A percentile compares a stretch with the other conserved stretches of the same genome.
Evolutionary conservation across 805 yeast species (phyloP).

Genomic region (Starmerella vitae): DNA sequence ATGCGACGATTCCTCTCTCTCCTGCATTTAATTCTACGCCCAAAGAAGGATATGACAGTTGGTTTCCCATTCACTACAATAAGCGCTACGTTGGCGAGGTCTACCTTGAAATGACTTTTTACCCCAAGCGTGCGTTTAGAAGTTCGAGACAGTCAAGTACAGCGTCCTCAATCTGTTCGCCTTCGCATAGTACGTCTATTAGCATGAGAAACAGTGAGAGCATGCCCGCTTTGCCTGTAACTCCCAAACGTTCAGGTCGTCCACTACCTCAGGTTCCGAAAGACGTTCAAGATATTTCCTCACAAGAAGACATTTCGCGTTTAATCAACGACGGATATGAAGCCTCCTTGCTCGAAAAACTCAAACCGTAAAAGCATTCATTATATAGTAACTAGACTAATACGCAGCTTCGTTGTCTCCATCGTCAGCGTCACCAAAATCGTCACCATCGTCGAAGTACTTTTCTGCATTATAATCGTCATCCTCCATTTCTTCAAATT

Average conservation of each 20-base stretch:
- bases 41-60: slow-evolving; percentile 66
- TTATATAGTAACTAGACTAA: slow-evolving; percentile 19
- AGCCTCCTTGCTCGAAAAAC: slow-evolving; percentile 24
- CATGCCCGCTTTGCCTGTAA: slow-evolving; percentile 1
- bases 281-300: background rate
- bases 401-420: slow-evolving; percentile 57
- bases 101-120: slow-evolving; percentile 82
- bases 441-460: slow-evolving; percentile 59
- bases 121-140: slow-evolving; percentile 36
- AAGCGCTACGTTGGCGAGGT: slow-evolving; percentile 76
- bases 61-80: slow-evolving; percentile 62
- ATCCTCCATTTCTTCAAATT: slow-evolving; percentile 58
- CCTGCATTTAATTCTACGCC: slow-evolving; percentile 54
- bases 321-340: slow-evolving; percentile 29
- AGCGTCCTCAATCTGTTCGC: background rate
- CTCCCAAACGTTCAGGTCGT: background rate
- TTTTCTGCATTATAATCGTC: slow-evolving; percentile 70
- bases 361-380: slow-evolving; percentile 9
- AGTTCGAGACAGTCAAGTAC: slow-evolving; percentile 13
- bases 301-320: slow-evolving; percentile 19
- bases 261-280: slow-evolving; percentile 8
- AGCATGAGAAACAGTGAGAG: slow-evolving; percentile 4
- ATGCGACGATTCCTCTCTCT: slow-evolving; percentile 61
- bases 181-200: background rate
- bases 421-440: slow-evolving; percentile 42